Base-by-base conservation (phyloP, 2,329 filamentous ascomycete species). In the Bipolaris bicolor region DNA sequence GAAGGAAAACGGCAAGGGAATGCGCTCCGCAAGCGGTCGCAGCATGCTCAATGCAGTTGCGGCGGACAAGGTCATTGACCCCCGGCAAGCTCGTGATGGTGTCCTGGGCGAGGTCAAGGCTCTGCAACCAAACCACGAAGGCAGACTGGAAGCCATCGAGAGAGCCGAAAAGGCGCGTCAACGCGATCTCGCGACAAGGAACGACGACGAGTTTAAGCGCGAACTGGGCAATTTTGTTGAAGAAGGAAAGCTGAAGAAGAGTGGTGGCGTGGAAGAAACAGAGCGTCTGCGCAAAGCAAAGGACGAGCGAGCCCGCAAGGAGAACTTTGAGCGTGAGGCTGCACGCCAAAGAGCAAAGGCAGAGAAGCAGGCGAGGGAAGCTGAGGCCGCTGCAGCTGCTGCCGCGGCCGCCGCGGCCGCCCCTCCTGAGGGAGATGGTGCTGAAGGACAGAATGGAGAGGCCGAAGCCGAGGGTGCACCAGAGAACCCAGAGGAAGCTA, bases 221-320 rank as follows among this genome's bases (percentile, higher is more conserved):
- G 95, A 99, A 76, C 84, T 99, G 7, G 86, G 87, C 15, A 84
- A 79, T 31, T 99, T 98, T 72, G 94, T 98, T 1, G 85, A 90
- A 63, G 91, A 97, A 70, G 92, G 92, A 56, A 95, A 90, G 77
- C 81, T 99, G 65, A 98, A 97, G 84, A 98, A 98, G 83, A 93
- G 90, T 13, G 95, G 95, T 39, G 95, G 95, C 0, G 89, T 97
- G 48, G 95, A 98, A 75, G 95, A 99, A 78, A 89, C 93, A 0
- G 95, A 99, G 78, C 85, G 95, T 51, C 82, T 91, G 44, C 84
- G 95, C 48, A 89, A 89, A 72, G 86, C 88, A 34, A 96, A 94
- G 75, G 95, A 99, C 69, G 95, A 98, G 59, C 84, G 86, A 66
- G 92, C 92, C 57, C 84, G 93, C 55, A 89, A 86, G 68, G 93